phyloP scores from a whole-genome alignment of 192 early-diverging fungal genomes.

The Hyaloraphidium curvatum region DNA sequence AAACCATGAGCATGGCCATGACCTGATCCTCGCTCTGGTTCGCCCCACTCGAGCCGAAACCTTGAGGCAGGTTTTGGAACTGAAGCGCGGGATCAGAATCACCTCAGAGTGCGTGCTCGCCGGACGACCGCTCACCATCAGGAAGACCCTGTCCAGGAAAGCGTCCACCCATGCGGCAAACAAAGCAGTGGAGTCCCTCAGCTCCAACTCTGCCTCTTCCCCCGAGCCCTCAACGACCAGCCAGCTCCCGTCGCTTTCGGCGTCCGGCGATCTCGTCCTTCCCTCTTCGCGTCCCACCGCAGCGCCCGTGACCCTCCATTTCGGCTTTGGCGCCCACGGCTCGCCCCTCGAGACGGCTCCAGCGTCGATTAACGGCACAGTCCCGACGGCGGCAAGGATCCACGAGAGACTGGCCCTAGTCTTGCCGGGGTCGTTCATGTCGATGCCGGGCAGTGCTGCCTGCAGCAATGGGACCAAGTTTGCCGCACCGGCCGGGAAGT shows the following conservation, averaged over 20 bases:
- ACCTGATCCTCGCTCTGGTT: slow-evolving; percentile 22
- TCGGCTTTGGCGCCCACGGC: slow-evolving; percentile 13
- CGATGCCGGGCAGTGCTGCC: slow-evolving; percentile 70
- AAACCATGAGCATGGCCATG: slow-evolving; percentile 25
- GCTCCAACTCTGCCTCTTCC: slow-evolving; percentile 21
- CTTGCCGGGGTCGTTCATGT: slow-evolving; percentile 79
- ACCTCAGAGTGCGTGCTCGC: neutral
- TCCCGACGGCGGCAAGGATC: slow-evolving; percentile 36
- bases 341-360: neutral
- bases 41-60: slow-evolving; percentile 23
- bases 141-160: slow-evolving; percentile 57
- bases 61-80: slow-evolving; percentile 53
- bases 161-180: slow-evolving; percentile 75
- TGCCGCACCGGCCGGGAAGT: slow-evolving; percentile 68
- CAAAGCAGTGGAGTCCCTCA: slow-evolving; percentile 47
- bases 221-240: slow-evolving; percentile 12
- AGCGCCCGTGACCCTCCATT: neutral
- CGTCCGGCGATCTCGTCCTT: neutral
- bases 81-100: slow-evolving; percentile 7
- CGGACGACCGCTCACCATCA: slow-evolving; percentile 30
- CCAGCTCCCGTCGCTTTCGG: slow-evolving; percentile 21
- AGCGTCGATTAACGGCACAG: slow-evolving; percentile 42
- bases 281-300: neutral
- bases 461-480: slow-evolving; percentile 58
- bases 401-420: slow-evolving; percentile 47